Evolutionary conservation across 2,329 filamentous ascomycete species (phyloP).

Genomic region (Nemania serpens): DNA sequence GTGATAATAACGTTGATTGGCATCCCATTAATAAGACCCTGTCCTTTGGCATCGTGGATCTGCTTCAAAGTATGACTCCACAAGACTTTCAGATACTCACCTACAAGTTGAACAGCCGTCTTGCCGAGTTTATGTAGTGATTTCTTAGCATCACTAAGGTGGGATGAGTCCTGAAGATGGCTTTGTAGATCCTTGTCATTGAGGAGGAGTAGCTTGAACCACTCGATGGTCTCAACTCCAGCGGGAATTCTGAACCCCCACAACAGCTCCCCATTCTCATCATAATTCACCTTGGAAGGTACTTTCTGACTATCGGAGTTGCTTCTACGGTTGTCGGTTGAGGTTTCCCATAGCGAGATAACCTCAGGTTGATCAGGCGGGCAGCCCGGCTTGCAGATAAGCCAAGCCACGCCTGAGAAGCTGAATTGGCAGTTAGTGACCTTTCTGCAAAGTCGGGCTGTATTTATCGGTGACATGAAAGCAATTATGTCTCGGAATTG

Average conservation of each 20-base stretch:
- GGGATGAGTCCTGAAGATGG: constrained; percentile 24
- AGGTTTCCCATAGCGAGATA: constrained; percentile 10
- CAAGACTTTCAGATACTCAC: constrained; percentile 22
- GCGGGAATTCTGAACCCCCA: constrained; percentile 44
- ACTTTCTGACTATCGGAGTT: constrained; percentile 19
- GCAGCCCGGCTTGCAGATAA: not conserved
- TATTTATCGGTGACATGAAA: not conserved
- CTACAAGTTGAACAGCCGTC: constrained; percentile 19
- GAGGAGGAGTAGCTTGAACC: constrained; percentile 50
- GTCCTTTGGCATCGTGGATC: constrained; percentile 9
- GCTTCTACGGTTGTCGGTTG: not conserved
- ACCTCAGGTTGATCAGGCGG: constrained; percentile 2
- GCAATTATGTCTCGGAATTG: not conserved
- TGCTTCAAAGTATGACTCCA: constrained; percentile 23
- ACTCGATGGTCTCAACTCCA: constrained; percentile 36
- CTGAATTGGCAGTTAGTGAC: not conserved
- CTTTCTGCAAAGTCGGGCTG: not conserved
- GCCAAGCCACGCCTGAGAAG: constrained; percentile 23
- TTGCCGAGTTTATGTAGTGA: constrained; percentile 20
- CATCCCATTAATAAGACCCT: constrained; percentile 7
- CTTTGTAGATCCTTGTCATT: constrained; percentile 39
- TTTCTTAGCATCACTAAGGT: constrained; percentile 25
- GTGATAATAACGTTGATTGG: constrained; percentile 26
- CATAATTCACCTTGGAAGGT: constrained; percentile 13
- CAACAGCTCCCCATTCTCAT: not conserved